Evolutionary conservation across 2,329 filamentous ascomycete genomes (phyloP).

Genomic region (Dichotomopilus funicola): DNA sequence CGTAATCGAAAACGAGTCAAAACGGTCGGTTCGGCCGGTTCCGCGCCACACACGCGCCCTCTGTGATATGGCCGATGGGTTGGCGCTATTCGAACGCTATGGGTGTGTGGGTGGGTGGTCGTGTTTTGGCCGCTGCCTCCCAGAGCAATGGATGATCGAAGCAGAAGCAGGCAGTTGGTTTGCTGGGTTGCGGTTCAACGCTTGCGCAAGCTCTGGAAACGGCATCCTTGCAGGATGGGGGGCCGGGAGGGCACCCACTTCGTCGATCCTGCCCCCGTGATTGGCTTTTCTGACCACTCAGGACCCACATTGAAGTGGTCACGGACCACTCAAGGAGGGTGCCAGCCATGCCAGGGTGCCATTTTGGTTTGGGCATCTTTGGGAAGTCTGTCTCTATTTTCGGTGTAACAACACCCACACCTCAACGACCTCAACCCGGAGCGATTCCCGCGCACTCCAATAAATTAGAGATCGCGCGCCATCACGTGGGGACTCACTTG

Average conservation of each 20-base stretch:
- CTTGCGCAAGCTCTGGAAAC: conserved; percentile 5
- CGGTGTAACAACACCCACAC: not conserved
- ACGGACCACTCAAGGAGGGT: conserved; percentile 16
- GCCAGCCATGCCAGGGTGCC: not conserved
- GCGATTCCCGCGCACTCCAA: not conserved
- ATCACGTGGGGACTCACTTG: conserved; percentile 15
- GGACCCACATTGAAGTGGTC: conserved; percentile 9
- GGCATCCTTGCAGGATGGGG: not conserved
- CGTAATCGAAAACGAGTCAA: not conserved
- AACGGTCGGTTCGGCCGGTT: not conserved
- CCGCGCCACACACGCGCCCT: not conserved
- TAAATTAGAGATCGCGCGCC: not conserved
- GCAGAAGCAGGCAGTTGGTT: conserved; percentile 2
- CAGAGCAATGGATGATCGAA: not conserved
- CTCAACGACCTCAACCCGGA: not conserved
- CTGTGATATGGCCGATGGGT: not conserved
- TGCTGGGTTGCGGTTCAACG: not conserved
- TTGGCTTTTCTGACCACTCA: conserved; percentile 7
- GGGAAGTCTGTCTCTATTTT: not conserved
- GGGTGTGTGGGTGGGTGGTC: conserved; percentile 1
- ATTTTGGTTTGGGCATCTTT: not conserved
- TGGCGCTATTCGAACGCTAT: not conserved
- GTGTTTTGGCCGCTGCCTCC: not conserved
- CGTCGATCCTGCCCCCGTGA: conserved; percentile 9
- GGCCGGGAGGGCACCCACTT: conserved; percentile 1